Percentiles rank a stretch among this genome's conserved stretches.
Evolutionary conservation across 2,329 filamentous ascomycete species (phyloP).

Genomic region (Monosporascus sp.): DNA sequence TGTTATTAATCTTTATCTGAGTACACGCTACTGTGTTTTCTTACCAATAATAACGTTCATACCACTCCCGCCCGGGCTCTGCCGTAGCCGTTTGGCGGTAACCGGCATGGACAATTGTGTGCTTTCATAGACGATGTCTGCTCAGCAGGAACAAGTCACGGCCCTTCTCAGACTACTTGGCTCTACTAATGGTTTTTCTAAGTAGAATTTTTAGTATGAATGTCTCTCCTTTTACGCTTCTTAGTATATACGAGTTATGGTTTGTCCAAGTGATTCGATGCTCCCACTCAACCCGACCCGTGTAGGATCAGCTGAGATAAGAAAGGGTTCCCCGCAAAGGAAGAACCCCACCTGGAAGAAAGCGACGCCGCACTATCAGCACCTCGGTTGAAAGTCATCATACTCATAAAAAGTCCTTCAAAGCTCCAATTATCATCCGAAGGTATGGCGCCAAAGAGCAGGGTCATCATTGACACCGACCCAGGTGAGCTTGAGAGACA

Average conservation of each 20-base stretch:
- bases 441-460: slow-evolving; percentile 60
- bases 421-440: slow-evolving; percentile 6
- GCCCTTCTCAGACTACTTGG: background rate
- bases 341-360: background rate
- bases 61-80: background rate
- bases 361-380: background rate
- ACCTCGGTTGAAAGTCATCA: background rate
- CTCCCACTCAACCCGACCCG: background rate
- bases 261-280: too few species aligned
- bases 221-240: too few species aligned
- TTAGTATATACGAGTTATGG: too few species aligned
- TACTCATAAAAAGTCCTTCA: background rate
- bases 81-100: background rate
- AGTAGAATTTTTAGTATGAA: too few species aligned
- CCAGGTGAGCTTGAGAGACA: slow-evolving; percentile 51
- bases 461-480: slow-evolving; percentile 95
- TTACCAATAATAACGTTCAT: too few species aligned
- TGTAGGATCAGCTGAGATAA: background rate
- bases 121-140: too few species aligned
- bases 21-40: too few species aligned
- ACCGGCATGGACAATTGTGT: background rate
- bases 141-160: background rate
- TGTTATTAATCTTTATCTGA: too few species aligned
- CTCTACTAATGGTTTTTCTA: too few species aligned
- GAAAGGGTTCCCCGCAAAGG: background rate